phyloP scores from a whole-genome alignment of 371 early-diverging fungal genomes.

The Blakeslea trispora region DNA sequence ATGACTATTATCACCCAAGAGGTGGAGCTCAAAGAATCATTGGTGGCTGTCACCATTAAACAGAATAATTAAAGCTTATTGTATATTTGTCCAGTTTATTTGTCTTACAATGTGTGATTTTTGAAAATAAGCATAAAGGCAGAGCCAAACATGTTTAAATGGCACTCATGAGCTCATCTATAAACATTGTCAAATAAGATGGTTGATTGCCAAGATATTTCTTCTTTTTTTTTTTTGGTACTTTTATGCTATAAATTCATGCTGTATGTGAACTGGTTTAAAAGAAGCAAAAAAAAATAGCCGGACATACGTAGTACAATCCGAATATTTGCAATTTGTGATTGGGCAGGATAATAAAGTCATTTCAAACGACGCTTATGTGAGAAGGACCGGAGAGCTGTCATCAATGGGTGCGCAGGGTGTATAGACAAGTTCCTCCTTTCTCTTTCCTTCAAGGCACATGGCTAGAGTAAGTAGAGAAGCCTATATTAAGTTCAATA shows the following conservation, averaged over 20 bases:
- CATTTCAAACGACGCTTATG: background rate
- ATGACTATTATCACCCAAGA: constrained; percentile 34
- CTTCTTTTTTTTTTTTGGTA: too few relatives aligned
- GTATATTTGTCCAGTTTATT: too few relatives aligned
- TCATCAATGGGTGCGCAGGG: background rate
- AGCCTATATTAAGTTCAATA: background rate
- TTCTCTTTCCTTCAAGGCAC: constrained; percentile 3
- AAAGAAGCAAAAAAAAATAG: background rate
- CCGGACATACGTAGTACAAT: background rate
- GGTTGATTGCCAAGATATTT: too few relatives aligned
- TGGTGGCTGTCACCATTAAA: background rate
- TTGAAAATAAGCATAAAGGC: too few relatives aligned
- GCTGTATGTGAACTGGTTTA: too few relatives aligned
- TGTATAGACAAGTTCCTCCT: constrained; percentile 3
- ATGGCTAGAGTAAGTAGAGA: constrained; percentile 2
- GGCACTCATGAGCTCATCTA: too few relatives aligned
- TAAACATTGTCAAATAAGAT: too few relatives aligned
- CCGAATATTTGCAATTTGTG: background rate
- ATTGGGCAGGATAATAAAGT: background rate
- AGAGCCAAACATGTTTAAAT: too few relatives aligned
- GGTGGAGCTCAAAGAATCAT: constrained; percentile 9
- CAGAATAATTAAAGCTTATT: too few relatives aligned
- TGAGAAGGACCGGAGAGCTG: background rate
- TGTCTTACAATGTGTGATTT: too few relatives aligned
- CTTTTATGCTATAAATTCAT: too few relatives aligned